Base-by-base conservation (phyloP, 805 yeast genomes). In the Saturnispora kantuleensis region DNA sequence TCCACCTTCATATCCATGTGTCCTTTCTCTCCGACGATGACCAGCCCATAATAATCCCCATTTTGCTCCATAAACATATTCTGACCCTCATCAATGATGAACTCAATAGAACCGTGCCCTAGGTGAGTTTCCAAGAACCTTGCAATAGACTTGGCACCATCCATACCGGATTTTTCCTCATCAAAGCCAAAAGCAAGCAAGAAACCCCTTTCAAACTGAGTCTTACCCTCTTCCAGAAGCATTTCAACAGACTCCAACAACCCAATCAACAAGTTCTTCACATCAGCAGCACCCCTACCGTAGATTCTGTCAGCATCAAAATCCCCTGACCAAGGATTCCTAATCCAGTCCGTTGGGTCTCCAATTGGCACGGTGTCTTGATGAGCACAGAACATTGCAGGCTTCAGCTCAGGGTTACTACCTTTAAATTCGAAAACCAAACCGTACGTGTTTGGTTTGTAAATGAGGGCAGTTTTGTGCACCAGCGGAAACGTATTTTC, bases 321-420 rank as follows among this genome's bases (percentile, higher is more conserved):
- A 52, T 71, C 66, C 11, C 83, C 87, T 13, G 68, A 59, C 49
- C 76, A 82, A 2, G 95, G 94, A 10, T 79, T 79, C 56, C 74
- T 67, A 0, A 65, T 63, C 94, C 94, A 85, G 44, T 74, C 59
- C 21, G 18, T 30, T 31, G 71, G 74, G n/a, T 62, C 61, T 50
- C 78, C 83, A 7, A 83, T 81, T 0, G 95, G 94, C 21, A 85
- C 95, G 4, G 80, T 85, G 55, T 84, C 94, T 59, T 76, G 82
- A 57, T 85, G 95, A 1, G 89, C 89, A 55, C 81, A 75, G 42
- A 84, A 65, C 62, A 85, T 56, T 18, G 79, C 52, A 10, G 95
- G 94, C 57, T 81, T 79, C 50, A 79, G 63, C 4, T 58, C 46
- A 11, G 52, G 32, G 40, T 73, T 55, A 6, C 73, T 58, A 5